Evolutionary conservation across 2,329 filamentous ascomycete species (phyloP), one percentile per base, ranked within the genome.

Genomic region (Epichloe typhina): DNA sequence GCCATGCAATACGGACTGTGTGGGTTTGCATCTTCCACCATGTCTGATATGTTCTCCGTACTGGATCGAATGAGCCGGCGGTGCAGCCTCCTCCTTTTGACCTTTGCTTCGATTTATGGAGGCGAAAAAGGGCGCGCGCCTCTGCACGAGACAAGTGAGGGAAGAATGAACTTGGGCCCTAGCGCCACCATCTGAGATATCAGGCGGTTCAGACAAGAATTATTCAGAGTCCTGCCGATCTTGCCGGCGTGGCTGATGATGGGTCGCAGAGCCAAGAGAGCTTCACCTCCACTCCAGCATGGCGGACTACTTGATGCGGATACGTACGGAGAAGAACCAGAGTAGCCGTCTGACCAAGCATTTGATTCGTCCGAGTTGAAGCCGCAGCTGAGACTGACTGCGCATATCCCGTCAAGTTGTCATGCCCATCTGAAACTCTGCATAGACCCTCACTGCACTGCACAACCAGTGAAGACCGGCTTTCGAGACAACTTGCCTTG

Each of bases 371-470:
- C 17, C 6, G n/a, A 46, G 21, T 17, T 5, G 19, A 37, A 38
- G 48, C 48, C 42, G 48, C 48, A 40, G 46, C 48, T 45, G 41
- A 46, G 23, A 35, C n/a, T 38, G 19, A 11, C 9, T 33, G 33
- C 38, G 36, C 42, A 26, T 36, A 50, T 46, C 36, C 23, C 7
- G 23, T 45, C 23, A 9, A 46, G 41, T 8, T 8, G 36, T 26
- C 48, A 19, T 17, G 48, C n/a, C 48, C 42, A 50, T 50, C 48
- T 13, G 40, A 39, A 17, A 39, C 39, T 50, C 48, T 46, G 3
- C 19, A 19, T 19, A 50, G 48, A 41, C 42, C 33, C 42, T 36
- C 9, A 12, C 21, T n/a, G 19, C 19, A 5, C n/a, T 37, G 19
- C 11, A 11, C 11, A 12, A 33, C 19, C 39, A 23, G 3, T 31